Conservation (phyloP, 2,329 filamentous ascomycete genomes). For the Pestalotiopsis fici region DNA sequence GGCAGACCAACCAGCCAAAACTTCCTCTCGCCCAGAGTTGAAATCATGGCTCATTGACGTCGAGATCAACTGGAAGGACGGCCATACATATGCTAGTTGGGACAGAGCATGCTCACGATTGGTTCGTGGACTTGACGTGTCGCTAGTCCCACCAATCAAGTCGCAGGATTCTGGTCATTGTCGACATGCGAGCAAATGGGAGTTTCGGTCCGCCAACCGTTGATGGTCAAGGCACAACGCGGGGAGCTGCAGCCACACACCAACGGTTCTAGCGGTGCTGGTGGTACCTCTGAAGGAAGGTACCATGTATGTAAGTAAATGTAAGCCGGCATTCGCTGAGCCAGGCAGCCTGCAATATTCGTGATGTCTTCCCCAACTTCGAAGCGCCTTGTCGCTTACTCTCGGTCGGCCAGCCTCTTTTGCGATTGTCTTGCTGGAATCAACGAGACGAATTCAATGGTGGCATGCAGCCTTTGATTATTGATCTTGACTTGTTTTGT, state of each 20-base stretch:
- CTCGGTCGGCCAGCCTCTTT: neutral
- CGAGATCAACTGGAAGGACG: slow-evolving; percentile 1
- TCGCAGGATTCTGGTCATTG: neutral
- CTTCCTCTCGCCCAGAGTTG: slow-evolving; percentile 3
- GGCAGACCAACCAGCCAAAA: neutral
- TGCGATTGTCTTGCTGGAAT: neutral
- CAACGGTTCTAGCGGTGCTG: neutral
- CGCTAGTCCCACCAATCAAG: slow-evolving; percentile 22
- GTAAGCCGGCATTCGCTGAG: too few species aligned
- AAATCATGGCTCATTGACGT: slow-evolving; percentile 2
- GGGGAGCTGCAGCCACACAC: neutral
- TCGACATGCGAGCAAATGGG: slow-evolving; percentile 17
- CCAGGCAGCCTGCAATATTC: neutral
- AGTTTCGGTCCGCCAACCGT: slow-evolving; percentile 27
- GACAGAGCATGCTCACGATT: slow-evolving; percentile 15
- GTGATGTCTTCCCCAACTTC: neutral
- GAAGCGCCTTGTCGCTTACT: neutral
- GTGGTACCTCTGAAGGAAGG: neutral
- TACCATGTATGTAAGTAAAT: neutral
- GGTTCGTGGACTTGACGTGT: slow-evolving; percentile 23
- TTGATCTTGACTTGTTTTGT: too few species aligned
- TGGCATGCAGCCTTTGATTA: neutral
- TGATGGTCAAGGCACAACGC: slow-evolving; percentile 6
- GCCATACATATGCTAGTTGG: slow-evolving; percentile 20
- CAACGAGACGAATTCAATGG: neutral